These are phyloP conservation scores for Phytophthora quininea DNA, from an alignment of 352 stramenopile species.

Conservation along the genomic window DNA sequence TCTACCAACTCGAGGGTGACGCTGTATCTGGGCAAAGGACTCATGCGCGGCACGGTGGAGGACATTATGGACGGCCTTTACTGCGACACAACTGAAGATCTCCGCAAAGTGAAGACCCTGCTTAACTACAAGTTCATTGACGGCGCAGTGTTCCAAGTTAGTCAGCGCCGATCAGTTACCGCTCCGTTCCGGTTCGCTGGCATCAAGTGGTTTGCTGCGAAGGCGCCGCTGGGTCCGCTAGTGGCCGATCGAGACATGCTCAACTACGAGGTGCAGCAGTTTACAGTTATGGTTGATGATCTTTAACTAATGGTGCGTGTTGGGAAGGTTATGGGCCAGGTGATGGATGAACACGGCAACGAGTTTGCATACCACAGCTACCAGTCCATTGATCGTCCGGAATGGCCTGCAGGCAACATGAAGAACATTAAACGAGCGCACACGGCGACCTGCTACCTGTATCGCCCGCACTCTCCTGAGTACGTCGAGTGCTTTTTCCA, in stretches of 20 bases:
- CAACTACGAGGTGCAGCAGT: conserved; percentile 32
- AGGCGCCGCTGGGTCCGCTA: conserved; percentile 26
- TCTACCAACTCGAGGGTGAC: conserved; percentile 31
- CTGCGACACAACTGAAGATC: conserved; percentile 39
- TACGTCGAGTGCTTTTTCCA: conserved; percentile 43
- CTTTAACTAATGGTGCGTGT: no score
- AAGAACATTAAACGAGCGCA: conserved; percentile 40
- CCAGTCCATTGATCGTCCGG: conserved; percentile 44
- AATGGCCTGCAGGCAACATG: conserved; percentile 46
- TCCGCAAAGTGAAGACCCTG: conserved; percentile 36
- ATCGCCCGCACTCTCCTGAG: conserved; percentile 25
- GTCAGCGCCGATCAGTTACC: conserved; percentile 29
- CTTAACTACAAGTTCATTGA: conserved; percentile 46
- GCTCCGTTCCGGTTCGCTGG: conserved; percentile 37
- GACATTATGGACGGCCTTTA: conserved; percentile 54
- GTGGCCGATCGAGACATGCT: conserved; percentile 41
- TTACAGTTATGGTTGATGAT: no score
- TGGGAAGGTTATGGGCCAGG: conserved; percentile 31
- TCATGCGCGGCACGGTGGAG: conserved; percentile 41
- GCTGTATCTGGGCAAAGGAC: conserved; percentile 38
- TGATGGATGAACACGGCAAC: conserved; percentile 40
- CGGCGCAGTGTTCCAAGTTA: conserved; percentile 38
- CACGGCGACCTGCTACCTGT: conserved; percentile 39
- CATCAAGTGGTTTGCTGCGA: conserved; percentile 50
- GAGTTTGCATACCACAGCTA: conserved; percentile 45